phyloP scores from a whole-genome alignment of 192 early-diverging fungal genomes.

The Mortierella antarctica region DNA sequence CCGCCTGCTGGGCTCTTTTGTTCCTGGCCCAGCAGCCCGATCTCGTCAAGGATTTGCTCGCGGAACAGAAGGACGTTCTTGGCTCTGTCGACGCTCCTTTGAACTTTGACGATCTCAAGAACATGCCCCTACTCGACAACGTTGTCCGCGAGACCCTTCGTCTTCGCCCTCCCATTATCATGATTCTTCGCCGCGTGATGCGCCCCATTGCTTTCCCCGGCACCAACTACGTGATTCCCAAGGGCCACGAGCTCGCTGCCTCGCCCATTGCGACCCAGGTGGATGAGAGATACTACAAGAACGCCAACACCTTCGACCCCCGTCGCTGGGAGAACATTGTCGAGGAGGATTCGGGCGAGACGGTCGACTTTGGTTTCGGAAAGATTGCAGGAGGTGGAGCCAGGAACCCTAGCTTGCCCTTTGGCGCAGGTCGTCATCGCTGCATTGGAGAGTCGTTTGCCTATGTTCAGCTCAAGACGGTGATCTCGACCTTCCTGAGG shows the following conservation, averaged over 20 bases:
- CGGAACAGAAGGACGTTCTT: conserved; percentile 75
- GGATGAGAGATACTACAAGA: conserved; percentile 82
- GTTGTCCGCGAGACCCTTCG: conserved; percentile 93
- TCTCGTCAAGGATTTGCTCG: conserved; percentile 72
- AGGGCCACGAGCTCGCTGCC: conserved; percentile 88
- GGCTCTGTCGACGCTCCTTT: conserved; percentile 67
- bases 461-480: conserved; percentile 95
- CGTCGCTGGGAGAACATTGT: conserved; percentile 77
- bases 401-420: conserved; percentile 89
- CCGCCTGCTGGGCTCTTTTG: conserved; percentile 91
- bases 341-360: conserved; percentile 62
- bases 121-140: conserved; percentile 80
- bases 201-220: conserved; percentile 73
- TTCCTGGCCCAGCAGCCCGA: conserved; percentile 85
- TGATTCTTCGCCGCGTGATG: conserved; percentile 93
- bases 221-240: conserved; percentile 89
- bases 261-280: conserved; percentile 84
- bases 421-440: conserved; percentile 97
- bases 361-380: conserved; percentile 83
- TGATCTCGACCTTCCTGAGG: conserved; percentile 84
- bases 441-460: conserved; percentile 99
- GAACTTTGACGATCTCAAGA: conserved; percentile 80
- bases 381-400: conserved; percentile 70
- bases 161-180: conserved; percentile 92
- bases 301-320: conserved; percentile 86